Conservation (phyloP, 2,329 filamentous ascomycete species). For the Sclerotinia borealis region DNA sequence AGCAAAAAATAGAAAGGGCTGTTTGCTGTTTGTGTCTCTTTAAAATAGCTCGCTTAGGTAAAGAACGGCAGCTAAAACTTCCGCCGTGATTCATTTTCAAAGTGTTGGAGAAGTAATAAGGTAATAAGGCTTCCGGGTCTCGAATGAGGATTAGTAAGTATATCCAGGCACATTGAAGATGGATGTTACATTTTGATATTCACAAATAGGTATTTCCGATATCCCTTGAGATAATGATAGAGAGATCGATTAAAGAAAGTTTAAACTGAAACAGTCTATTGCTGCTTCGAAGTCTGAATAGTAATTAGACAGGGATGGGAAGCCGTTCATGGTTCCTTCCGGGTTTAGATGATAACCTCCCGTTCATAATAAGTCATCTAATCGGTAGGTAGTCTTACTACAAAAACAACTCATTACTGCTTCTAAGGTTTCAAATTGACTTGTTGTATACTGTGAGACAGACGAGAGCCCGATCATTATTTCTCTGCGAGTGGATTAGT, state of each 20-base stretch:
- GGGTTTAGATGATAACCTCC: background rate
- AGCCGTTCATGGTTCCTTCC: background rate
- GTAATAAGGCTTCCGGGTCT: accelerated
- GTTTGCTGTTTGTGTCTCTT: background rate
- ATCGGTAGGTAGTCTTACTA: background rate
- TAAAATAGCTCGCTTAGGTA: background rate
- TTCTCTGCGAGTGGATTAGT: background rate
- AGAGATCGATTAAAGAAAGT: background rate
- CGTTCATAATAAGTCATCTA: background rate
- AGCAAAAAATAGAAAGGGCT: background rate
- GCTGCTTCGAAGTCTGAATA: too few species aligned
- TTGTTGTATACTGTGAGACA: too few species aligned
- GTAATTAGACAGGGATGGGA: background rate
- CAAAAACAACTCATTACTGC: background rate
- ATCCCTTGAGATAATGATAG: too few species aligned
- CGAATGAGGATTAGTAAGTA: background rate
- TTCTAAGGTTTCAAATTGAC: background rate
- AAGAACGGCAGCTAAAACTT: background rate
- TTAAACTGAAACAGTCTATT: background rate
- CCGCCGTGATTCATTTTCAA: background rate
- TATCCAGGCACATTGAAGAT: background rate
- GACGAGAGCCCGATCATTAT: background rate
- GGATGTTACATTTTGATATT: background rate
- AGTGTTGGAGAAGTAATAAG: too few species aligned
- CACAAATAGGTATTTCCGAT: too few species aligned